Evolutionary conservation across 1,139 yeast genomes (phyloP).

Genomic region (Yamadazyma epiphylla): DNA sequence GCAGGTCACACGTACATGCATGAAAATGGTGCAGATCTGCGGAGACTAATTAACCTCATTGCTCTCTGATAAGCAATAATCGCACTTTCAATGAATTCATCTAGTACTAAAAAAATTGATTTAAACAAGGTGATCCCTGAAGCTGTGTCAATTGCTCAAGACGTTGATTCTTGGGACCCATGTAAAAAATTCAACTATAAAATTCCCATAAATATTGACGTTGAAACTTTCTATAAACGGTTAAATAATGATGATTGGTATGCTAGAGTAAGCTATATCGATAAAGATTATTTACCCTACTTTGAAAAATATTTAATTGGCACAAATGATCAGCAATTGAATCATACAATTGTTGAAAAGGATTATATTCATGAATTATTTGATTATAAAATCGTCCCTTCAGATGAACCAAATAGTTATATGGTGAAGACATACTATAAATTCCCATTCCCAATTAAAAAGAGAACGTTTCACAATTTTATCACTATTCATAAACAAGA

Average conservation of each 20-base stretch:
- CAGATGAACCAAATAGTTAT: conserved; percentile 14
- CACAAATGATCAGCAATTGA: conserved; percentile 11
- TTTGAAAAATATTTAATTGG: conserved; percentile 15
- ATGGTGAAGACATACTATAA: conserved; percentile 37
- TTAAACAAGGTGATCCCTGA: conserved; percentile 2
- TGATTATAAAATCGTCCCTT: conserved; percentile 17
- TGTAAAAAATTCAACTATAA: conserved; percentile 8
- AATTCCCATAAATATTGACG: conserved; percentile 2
- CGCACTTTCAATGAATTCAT: conserved; percentile 5
- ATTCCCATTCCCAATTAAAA: conserved; percentile 46
- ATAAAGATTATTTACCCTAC: conserved; percentile 5
- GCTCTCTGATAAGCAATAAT: too few species aligned
- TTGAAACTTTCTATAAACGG: conserved; percentile 4
- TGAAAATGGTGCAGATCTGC: too few species aligned
- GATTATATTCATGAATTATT: conserved; percentile 30
- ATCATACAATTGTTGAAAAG: conserved; percentile 34
- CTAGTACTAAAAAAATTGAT: conserved; percentile 2
- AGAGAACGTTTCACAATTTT: conserved; percentile 59
- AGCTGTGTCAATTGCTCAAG: too few species aligned
- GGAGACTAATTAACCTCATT: too few species aligned
- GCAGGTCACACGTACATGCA: too few species aligned
- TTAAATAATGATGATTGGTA: conserved; percentile 11
- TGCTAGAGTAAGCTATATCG: conserved; percentile 10
- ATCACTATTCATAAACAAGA: conserved; percentile 29
- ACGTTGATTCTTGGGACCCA: conserved; percentile 15